Evolutionary conservation across 2,329 filamentous ascomycete species (phyloP).

Genomic region (Diaporthe ampelina): DNA sequence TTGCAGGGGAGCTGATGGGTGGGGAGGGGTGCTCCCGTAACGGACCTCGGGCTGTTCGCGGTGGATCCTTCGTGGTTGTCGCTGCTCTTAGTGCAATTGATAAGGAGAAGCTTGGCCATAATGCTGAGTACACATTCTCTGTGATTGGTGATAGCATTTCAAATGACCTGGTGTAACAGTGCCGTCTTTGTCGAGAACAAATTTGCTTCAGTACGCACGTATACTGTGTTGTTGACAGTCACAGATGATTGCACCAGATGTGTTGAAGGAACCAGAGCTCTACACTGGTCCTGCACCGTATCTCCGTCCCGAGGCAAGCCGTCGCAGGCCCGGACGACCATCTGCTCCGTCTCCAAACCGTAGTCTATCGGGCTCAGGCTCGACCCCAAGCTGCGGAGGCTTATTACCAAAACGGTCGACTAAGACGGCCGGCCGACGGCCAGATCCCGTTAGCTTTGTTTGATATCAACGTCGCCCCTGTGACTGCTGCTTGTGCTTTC

Average conservation of each 20-base stretch:
- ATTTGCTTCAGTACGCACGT: neutral
- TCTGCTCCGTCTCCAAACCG: neutral
- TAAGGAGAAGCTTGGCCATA: conserved; percentile 10
- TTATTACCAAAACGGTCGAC: conserved; percentile 27
- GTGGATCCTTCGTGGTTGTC: conserved; percentile 16
- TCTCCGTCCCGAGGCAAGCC: conserved; percentile 20
- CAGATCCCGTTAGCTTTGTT: conserved; percentile 40
- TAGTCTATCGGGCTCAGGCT: conserved; percentile 1
- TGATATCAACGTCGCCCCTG: conserved; percentile 36
- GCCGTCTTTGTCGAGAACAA: neutral
- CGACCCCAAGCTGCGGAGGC: neutral
- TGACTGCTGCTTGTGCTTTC: neutral
- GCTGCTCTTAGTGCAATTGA: conserved; percentile 9
- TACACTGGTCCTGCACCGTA: neutral
- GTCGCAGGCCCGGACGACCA: neutral
- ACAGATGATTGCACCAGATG: neutral
- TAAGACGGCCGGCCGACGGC: conserved; percentile 23
- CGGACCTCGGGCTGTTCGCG: conserved; percentile 25
- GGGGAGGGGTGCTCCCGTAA: conserved; percentile 9
- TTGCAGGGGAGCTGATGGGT: neutral
- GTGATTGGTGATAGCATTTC: neutral
- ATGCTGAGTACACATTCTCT: neutral
- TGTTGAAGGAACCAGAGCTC: neutral
- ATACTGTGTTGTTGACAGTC: neutral
- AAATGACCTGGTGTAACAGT: neutral